phyloP scores from a whole-genome alignment of 805 yeast genomes.

The Komagataella populi region DNA sequence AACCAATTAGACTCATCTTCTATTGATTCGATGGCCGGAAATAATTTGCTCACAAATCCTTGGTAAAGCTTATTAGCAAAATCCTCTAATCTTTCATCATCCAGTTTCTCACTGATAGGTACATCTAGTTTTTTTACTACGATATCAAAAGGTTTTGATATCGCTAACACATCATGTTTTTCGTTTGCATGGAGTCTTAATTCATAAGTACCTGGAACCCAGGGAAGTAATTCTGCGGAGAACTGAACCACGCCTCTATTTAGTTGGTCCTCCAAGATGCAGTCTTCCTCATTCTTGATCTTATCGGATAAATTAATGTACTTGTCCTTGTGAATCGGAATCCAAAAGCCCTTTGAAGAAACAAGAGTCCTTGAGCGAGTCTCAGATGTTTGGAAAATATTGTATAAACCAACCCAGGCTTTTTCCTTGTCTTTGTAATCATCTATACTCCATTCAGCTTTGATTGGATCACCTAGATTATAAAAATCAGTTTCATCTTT shows the following conservation, averaged over 20 bases:
- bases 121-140: slow-evolving; percentile 23
- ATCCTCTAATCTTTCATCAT: slow-evolving; percentile 11
- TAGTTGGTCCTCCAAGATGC: slow-evolving; percentile 2
- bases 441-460: slow-evolving; percentile 42
- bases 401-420: slow-evolving; percentile 74
- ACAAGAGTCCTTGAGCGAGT: slow-evolving; percentile 41
- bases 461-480: slow-evolving; percentile 38
- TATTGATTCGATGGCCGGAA: slow-evolving; percentile 9
- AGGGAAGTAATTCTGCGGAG: slow-evolving; percentile 30
- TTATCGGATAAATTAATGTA: background rate
- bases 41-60: slow-evolving; percentile 18
- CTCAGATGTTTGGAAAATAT: slow-evolving; percentile 42
- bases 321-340: slow-evolving; percentile 17
- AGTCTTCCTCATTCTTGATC: background rate
- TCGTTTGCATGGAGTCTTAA: slow-evolving; percentile 56
- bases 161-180: slow-evolving; percentile 55
- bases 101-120: background rate
- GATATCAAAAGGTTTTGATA: slow-evolving; percentile 56
- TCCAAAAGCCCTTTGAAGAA: slow-evolving; percentile 60
- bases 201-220: slow-evolving; percentile 64
- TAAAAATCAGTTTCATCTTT: slow-evolving; percentile 12
- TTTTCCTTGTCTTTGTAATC: slow-evolving; percentile 19
- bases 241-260: slow-evolving; percentile 36
- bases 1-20: slow-evolving; percentile 5
- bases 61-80: slow-evolving; percentile 18